Evolutionary conservation across 805 yeast genomes (phyloP).

Genomic region (Schizosaccharomyces cryophilus): DNA sequence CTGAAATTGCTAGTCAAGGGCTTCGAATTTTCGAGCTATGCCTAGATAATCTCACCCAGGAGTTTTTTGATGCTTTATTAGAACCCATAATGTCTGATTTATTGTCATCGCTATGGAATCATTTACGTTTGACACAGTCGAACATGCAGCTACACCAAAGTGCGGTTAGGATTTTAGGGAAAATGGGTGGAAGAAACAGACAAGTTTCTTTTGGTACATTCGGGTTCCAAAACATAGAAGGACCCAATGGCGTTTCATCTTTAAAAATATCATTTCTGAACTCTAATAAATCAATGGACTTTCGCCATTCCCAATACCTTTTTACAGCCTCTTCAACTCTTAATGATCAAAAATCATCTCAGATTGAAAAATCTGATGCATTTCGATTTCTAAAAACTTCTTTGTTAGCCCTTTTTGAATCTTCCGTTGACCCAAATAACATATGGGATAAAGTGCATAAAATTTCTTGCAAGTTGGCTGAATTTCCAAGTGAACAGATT

Average conservation of each 20-base stretch:
- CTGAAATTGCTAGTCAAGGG: slow-evolving; percentile 84
- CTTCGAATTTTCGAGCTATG: slow-evolving; percentile 81
- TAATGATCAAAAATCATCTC: background rate
- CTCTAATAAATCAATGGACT: background rate
- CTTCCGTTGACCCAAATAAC: background rate
- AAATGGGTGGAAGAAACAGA: slow-evolving; percentile 87
- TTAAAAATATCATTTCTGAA: background rate
- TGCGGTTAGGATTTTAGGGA: slow-evolving; percentile 77
- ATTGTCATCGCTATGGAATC: slow-evolving; percentile 77
- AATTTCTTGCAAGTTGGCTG: background rate
- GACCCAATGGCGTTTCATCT: background rate
- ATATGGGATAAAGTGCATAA: background rate
- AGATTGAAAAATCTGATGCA: background rate
- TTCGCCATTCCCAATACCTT: background rate
- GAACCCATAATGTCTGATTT: slow-evolving; percentile 91
- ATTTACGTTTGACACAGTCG: slow-evolving; percentile 73
- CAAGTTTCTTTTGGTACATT: slow-evolving; percentile 56
- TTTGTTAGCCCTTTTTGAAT: background rate
- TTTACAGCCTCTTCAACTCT: background rate
- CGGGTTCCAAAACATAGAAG: slow-evolving; percentile 23
- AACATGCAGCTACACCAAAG: slow-evolving; percentile 90
- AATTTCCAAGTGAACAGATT: background rate
- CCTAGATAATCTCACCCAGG: slow-evolving; percentile 87
- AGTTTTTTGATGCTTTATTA: slow-evolving; percentile 86
- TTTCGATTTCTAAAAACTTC: background rate